Base-by-base conservation (phyloP, 371 early-diverging fungal species). In the Circinella umbellata region DNA sequence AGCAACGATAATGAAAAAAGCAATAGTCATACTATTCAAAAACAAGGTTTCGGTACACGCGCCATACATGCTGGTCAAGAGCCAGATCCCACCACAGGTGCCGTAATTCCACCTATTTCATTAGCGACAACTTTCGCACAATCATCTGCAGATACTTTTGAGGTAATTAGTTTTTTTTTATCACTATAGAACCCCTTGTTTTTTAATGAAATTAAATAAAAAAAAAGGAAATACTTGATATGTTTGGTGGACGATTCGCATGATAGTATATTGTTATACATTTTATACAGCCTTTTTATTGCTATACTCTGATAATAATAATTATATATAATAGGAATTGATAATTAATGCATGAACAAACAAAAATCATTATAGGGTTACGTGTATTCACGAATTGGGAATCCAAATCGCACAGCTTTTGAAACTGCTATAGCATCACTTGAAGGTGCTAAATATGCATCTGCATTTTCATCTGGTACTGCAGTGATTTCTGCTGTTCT, bases 61-160 rank as follows among this genome's bases (percentile, higher is more conserved):
- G 95, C 95, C 42, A 87, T 96, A 67, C 96, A 96, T 74, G 91
- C 92, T 51, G 95, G 94, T 14, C 91, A 92, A 70, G 83, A 86
- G 46, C 91, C 92, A 15, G 94, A 93, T 77, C 80, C 89, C 35
- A 73, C 77, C 46, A 95, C 95, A 17, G 78, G 78, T 53, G 97
- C 97, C 14, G 95, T 96, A 10, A 94, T 96, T 67, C 96, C 96
- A 38, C 86, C 97, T 6, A 84, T 96, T 47, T 91, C 91, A 11
- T 86, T 96, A 66, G 92, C 95, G 7, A 95, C 97, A 46, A 96
- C 96, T 14, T 96, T 93, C 83, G 89, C 88, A 20, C 27, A 98
- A 85, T 83, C 87, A 27, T 89, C 91, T 53, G 94, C 96, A 42
- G 98, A 97, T 74, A 93, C 92, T 59, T 93, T 93, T 86, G 91